Base-by-base conservation (phyloP, 306 rosid species). In the Cucurbita pepo region DNA sequence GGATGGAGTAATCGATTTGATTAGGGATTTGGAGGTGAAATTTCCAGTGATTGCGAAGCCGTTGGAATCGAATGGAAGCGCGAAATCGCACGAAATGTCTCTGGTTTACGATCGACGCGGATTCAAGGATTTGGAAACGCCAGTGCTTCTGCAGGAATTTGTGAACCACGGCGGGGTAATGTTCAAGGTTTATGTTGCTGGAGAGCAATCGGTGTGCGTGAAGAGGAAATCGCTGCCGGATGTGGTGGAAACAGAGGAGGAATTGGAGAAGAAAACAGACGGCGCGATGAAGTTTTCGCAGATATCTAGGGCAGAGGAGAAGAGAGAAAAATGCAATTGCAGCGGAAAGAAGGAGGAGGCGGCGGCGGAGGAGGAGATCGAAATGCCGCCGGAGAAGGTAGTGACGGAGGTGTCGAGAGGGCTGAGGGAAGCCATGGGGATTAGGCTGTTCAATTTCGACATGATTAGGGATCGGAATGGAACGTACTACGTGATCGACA, bases 161-260 rank as follows among this genome's bases (percentile, higher is more conserved):
- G 95, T 90, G 22, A 92, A 92, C 80, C 97, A 92, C 69, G 97
- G 96, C 2, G 97, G 97, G 2, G 97, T 90, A 18, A 85, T 92
- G 16, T 92, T 92, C 78, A 90, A 92, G 87, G 95, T 92, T 8
- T 92, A 88, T 40, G 97, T 90, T 0, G 96, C 82, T 0, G 96
- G 97, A 14, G 86, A 81, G 56, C 60, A 82, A 60, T 94, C 90
- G 57, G 66, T 78, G 19, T 90, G 97, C 76, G 97, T 90, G 45
- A 92, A 90, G 87, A 73, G 96, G 77, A 92, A 90, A 79, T 92
- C 97, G 3, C 77, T 92, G 56, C 97, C 97, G 0, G 96, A 92
- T 52, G 95, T 92, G 1, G 78, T 86, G 0, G 95, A 88, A 43
- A 89, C 90, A 57, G 86, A 82, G 69, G 5, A 75, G 40, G 89